phyloP scores from a whole-genome alignment of 176 grass and related monocot genomes.

The Zoysia japonica region DNA sequence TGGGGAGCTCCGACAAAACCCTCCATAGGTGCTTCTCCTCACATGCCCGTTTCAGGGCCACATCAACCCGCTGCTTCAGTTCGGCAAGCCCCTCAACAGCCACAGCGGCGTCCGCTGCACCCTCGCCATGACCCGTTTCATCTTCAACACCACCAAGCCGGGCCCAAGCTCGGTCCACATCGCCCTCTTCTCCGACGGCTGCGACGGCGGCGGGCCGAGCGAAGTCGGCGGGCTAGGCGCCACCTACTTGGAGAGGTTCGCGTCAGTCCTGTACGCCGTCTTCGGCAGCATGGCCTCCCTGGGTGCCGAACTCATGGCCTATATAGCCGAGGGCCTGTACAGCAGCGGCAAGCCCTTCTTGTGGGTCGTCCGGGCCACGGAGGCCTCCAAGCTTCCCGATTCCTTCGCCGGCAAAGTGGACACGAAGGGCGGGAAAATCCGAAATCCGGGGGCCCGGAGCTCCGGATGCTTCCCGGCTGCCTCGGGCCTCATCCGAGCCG shows the following conservation, averaged over 20 bases:
- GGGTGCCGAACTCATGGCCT: constrained; percentile 32
- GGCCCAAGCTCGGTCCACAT: constrained; percentile 24
- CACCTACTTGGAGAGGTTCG: constrained; percentile 51
- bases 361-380: constrained; percentile 53
- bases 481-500: no score
- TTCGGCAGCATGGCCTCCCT: constrained; percentile 58
- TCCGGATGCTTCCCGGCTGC: no score
- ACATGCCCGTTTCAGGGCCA: constrained; percentile 22
- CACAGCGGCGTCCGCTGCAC: constrained; percentile 53
- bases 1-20: background rate
- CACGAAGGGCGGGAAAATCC: background rate
- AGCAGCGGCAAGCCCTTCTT: constrained; percentile 48
- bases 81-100: constrained; percentile 13
- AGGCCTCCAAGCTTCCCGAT: constrained; percentile 27
- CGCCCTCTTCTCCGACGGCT: constrained; percentile 47
- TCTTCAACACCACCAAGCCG: background rate
- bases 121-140: constrained; percentile 45
- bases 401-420: background rate
- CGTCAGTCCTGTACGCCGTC: constrained; percentile 52
- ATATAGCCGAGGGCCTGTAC: constrained; percentile 43
- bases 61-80: constrained; percentile 36
- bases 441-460: no score
- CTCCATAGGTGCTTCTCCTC: constrained; percentile 30
- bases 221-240: constrained; percentile 17
- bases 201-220: constrained; percentile 26